A percentile compares a stretch with the other conserved stretches of the same genome.
Evolutionary conservation across 2,329 filamentous ascomycete species (phyloP).

Genomic region (Penicillium sp.): DNA sequence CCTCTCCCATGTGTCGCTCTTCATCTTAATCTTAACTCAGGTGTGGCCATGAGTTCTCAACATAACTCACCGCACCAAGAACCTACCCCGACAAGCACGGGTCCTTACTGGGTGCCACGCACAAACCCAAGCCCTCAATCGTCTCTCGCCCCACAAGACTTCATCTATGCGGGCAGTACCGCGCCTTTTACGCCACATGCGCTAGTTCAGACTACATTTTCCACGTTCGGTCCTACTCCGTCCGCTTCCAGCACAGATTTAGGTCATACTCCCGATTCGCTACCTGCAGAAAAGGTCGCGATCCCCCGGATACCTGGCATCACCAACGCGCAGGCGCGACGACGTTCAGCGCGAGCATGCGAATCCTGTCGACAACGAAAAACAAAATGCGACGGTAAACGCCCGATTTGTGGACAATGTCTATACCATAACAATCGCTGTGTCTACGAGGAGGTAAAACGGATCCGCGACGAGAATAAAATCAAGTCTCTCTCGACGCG

Average conservation of each 20-base stretch:
- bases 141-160: neutral
- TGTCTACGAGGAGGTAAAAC: conserved; percentile 35
- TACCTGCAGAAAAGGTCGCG: conserved; percentile 23
- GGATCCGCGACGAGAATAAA: conserved; percentile 37
- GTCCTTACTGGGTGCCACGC: neutral
- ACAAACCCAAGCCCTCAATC: neutral
- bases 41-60: neutral
- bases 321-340: conserved; percentile 17
- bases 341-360: conserved; percentile 34
- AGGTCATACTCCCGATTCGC: neutral
- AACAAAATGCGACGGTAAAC: conserved; percentile 35
- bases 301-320: conserved; percentile 28
- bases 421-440: conserved; percentile 25
- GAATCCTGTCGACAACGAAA: conserved; percentile 38
- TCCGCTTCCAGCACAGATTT: neutral
- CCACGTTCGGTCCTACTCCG: neutral
- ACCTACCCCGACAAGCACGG: neutral
- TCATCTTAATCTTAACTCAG: neutral
- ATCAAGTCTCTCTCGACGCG: conserved; percentile 24
- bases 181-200: neutral
- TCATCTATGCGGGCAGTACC: neutral
- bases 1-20: neutral
- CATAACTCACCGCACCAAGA: neutral
- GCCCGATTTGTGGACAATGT: conserved; percentile 31
- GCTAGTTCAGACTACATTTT: neutral